Base-by-base conservation (phyloP, 768 basidiomycete genomes). In the Cystobasidium tubakii region DNA sequence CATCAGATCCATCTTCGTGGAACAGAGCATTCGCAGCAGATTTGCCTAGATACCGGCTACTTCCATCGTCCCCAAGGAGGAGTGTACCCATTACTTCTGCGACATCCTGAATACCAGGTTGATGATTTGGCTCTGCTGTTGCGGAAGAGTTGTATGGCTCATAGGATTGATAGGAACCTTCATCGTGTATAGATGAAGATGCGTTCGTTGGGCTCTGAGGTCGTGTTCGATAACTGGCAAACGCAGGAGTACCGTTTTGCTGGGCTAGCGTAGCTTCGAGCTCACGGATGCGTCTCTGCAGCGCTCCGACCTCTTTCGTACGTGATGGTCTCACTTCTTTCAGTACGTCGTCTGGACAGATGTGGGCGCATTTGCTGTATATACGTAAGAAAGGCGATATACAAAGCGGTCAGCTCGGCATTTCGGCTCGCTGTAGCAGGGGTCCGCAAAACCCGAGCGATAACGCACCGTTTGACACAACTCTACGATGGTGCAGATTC, bases 21-120 rank as follows among this genome's bases (percentile, higher is more conserved):
- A 71, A 71, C 29, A 36, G 44, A 23, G 69, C 69, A 60, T 71
- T 71, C 23, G 69, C 69, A 36, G 69, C 69, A 3, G 25, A 27
- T 55, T 71, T 71, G 31, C 69, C 69, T 9, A 71, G 55, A 36
- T 71, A 71, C 9, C 69, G 33, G 27, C 54, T 57, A 36, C 54
- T 57, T 55, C 69, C 69, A 29, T 71, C 69, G n/a, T 71, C 69
- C 3, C 69, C 69, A n/a, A 71, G 69, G 21, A 71, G 55, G 21
- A 71, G 55, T n/a, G 69, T 71, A 3, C 69, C 69, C 69, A 71
- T 71, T 2, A 71, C 69, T 62, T 71, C 69, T 10, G 69, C 69
- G 13, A 71, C 69, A 44, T 71, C 69, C 36, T 53, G 27, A 4
- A 71, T 44, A 21, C 69, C 69, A 12, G 69, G 69, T n/a, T 55